Evolutionary conservation across 352 stramenopile species (phyloP), one percentile per base, ranked within the genome.

Genomic region (Halophytophthora polymorphica): DNA sequence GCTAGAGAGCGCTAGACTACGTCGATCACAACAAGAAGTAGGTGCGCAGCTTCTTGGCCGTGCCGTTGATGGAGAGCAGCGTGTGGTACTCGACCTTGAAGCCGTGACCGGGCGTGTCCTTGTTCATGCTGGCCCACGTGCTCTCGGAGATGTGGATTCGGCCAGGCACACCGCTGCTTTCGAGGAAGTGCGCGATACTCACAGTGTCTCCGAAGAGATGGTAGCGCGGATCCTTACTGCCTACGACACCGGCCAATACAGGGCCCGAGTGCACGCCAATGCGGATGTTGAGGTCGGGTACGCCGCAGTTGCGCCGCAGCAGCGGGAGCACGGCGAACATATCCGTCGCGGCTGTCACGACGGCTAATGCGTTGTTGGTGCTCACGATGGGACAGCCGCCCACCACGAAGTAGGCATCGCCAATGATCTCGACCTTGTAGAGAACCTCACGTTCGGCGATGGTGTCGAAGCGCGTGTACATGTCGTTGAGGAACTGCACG

Each of bases 341-440:
- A 50, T 88, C 77, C 36, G 70, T 83, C 23, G 84, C 87, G 6
- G 83, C 77, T 31, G 79, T 82, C 48, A 91, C 83, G 1, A 89
- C 82, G 2, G 78, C 69, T 13, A 89, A 49, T 2, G 78, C 91
- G 64, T 80, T 91, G 60, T 72, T 80, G 12, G 50, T 55, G 46
- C 60, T 83, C 34, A 75, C 82, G 23, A 78, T 88, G 40, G 69
- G 81, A 55, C 68, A 93, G 19, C 66, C 76, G 22, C 73, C 79
- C 33, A 80, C 87, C 18, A 96, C 84, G 45, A 88, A 86, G 59
- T 96, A 96, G 10, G 86, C 85, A 55, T 94, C 78, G 17, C 82
- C 87, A 18, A 96, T 90, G 49, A 93, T 96, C 58, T 96, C 85
- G 7, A 96, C 82, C 56, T 96, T 96, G 70, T 96, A 90, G 2